Evolutionary conservation across 1,284 basidiomycete genomes (phyloP).

Genomic region (Trametes pubescens): DNA sequence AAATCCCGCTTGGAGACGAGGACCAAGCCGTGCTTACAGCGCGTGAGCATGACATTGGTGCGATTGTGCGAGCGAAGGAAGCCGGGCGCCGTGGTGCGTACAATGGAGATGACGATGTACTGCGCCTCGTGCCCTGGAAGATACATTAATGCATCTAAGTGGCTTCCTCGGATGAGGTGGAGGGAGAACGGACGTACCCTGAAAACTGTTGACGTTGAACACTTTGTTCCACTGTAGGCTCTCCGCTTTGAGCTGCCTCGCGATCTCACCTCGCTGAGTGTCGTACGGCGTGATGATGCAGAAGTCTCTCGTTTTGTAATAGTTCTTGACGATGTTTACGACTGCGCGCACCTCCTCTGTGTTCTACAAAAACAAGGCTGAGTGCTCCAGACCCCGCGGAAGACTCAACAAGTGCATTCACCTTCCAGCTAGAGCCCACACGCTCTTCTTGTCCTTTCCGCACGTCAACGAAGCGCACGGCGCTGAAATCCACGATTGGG

Average conservation of each 20-base stretch:
- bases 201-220: slow-evolving; percentile 74
- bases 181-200: slow-evolving; percentile 52
- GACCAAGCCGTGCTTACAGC: slow-evolving; percentile 34
- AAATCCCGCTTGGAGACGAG: slow-evolving; percentile 37
- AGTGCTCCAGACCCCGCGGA: not conserved
- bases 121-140: slow-evolving; percentile 48
- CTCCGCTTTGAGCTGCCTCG: slow-evolving; percentile 53
- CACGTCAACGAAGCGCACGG: slow-evolving; percentile 52
- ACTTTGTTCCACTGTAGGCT: slow-evolving; percentile 59
- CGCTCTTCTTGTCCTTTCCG: slow-evolving; percentile 47
- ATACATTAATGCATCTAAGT: not conserved
- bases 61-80: slow-evolving; percentile 65
- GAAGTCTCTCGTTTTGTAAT: slow-evolving; percentile 46
- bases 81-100: slow-evolving; percentile 63
- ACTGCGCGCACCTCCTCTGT: slow-evolving; percentile 49
- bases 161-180: too few relatives aligned
- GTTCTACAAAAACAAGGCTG: slow-evolving; percentile 46
- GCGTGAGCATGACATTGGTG: slow-evolving; percentile 68
- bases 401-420: slow-evolving; percentile 33
- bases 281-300: slow-evolving; percentile 79
- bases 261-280: slow-evolving; percentile 62
- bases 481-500: slow-evolving; percentile 28
- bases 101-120: slow-evolving; percentile 66
- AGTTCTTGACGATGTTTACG: slow-evolving; percentile 48
- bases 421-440: slow-evolving; percentile 52